These are phyloP conservation scores for Otatea glauca DNA, from an alignment of 176 grass and related monocot genomes.

Conservation along the genomic window DNA sequence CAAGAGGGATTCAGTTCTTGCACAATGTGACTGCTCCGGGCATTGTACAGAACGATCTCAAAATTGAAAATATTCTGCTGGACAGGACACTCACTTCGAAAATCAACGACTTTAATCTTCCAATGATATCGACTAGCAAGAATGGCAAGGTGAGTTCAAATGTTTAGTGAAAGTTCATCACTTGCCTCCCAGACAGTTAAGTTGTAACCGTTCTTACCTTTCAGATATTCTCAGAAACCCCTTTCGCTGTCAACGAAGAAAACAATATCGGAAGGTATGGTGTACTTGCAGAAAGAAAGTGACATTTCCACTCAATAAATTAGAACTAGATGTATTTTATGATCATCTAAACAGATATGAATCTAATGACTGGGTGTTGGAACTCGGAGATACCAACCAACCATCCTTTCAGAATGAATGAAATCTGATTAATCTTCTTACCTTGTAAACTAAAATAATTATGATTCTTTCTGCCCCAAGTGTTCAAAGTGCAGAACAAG, in stretches of 20 bases:
- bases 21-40: constrained; percentile 70
- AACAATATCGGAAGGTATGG: constrained; percentile 64
- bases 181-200: constrained; percentile 33
- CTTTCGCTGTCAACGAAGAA: constrained; percentile 58
- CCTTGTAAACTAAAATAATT: background rate
- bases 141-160: constrained; percentile 66
- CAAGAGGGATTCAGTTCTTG: constrained; percentile 87
- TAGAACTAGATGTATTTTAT: constrained; percentile 21
- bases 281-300: constrained; percentile 41
- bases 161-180: constrained; percentile 25
- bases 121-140: constrained; percentile 67
- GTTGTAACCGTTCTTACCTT: constrained; percentile 44
- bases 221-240: constrained; percentile 65
- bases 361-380: constrained; percentile 29
- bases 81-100: constrained; percentile 91
- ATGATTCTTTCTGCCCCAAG: constrained; percentile 41
- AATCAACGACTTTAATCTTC: constrained; percentile 77
- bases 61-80: constrained; percentile 75
- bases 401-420: background rate
- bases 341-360: constrained; percentile 7
- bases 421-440: background rate
- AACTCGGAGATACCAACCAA: constrained; percentile 5
- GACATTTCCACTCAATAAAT: constrained; percentile 21
- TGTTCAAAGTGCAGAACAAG: constrained; percentile 41
- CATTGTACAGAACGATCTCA: constrained; percentile 68